Percentiles rank a stretch among this genome's conserved stretches.
These are phyloP conservation scores for Fusarium chaquense DNA, from an alignment of 2,329 filamentous ascomycete genomes.

Conservation along the genomic window DNA sequence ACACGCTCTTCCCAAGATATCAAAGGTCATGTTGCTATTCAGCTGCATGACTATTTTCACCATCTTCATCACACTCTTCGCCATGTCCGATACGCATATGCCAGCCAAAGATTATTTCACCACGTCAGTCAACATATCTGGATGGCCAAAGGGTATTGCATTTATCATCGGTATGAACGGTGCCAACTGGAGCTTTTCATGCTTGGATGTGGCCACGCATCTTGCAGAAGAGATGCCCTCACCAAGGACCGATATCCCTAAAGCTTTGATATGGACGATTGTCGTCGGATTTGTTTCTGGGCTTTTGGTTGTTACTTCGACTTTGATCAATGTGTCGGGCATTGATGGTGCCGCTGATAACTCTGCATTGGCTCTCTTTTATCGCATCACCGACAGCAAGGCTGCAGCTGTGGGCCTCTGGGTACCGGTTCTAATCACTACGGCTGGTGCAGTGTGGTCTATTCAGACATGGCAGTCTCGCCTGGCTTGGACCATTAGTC, in stretches of 20 bases:
- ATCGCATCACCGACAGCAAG: slow-evolving; percentile 7
- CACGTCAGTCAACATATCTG: slow-evolving; percentile 1
- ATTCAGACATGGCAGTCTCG: slow-evolving; percentile 19
- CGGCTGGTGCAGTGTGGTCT: slow-evolving; percentile 10
- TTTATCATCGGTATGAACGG: slow-evolving; percentile 17
- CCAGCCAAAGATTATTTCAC: slow-evolving; percentile 3
- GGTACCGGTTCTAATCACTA: background rate
- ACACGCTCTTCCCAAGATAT: background rate
- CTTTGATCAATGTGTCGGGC: background rate
- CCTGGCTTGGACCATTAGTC: background rate
- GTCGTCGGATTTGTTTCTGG: slow-evolving; percentile 6
- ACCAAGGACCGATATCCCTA: slow-evolving; percentile 1
- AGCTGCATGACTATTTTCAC: slow-evolving; percentile 5
- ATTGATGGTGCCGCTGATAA: slow-evolving; percentile 9
- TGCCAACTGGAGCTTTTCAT: slow-evolving; percentile 8
- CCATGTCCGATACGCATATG: slow-evolving; percentile 4
- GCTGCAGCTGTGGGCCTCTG: slow-evolving; percentile 6
- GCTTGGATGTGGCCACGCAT: slow-evolving; percentile 7
- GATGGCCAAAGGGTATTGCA: slow-evolving; percentile 12
- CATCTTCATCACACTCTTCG: slow-evolving; percentile 3
- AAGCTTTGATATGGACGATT: slow-evolving; percentile 17
- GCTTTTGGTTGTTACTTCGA: background rate
- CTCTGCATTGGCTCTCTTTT: slow-evolving; percentile 8
- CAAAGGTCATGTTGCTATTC: background rate
- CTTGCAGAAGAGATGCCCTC: slow-evolving; percentile 15